A percentile compares a stretch with the other conserved stretches of the same genome.
These are phyloP conservation scores for Delonix regia DNA, from an alignment of 306 rosid genomes.

Conservation along the genomic window DNA sequence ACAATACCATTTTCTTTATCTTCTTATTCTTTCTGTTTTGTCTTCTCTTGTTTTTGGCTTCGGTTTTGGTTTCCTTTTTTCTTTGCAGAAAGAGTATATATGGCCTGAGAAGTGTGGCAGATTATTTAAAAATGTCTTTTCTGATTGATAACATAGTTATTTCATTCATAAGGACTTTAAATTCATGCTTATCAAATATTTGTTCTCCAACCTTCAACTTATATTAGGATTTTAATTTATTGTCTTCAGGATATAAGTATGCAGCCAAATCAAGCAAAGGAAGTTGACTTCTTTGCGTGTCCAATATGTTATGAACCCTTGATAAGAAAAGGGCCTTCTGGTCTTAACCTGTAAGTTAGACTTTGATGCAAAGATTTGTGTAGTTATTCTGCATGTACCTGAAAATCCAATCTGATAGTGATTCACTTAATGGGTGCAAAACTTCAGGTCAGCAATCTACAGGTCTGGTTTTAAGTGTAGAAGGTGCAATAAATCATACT, in stretches of 20 bases:
- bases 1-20: background rate
- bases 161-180: background rate
- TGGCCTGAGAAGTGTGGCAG: background rate
- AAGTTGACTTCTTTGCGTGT: slow-evolving; percentile 68
- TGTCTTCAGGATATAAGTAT: slow-evolving; percentile 49
- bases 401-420: background rate
- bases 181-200: background rate
- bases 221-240: slow-evolving; percentile 5
- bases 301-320: slow-evolving; percentile 88
- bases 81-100: background rate
- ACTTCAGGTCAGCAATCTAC: slow-evolving; percentile 78
- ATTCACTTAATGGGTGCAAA: slow-evolving; percentile 28
- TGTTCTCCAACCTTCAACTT: slow-evolving; percentile 1
- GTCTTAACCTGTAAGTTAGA: slow-evolving; percentile 77
- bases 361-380: slow-evolving; percentile 12
- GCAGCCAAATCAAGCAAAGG: slow-evolving; percentile 46
- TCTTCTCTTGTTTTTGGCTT: too few species aligned
- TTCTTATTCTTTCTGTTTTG: too few species aligned
- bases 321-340: slow-evolving; percentile 85
- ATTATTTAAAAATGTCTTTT: background rate
- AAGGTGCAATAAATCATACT: slow-evolving; percentile 76
- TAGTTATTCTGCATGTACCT: slow-evolving; percentile 9
- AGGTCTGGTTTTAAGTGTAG: slow-evolving; percentile 88
- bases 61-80: background rate
- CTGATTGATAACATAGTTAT: background rate